These are phyloP conservation scores for Mucor velutinosus DNA, from an alignment of 371 early-diverging fungal genomes.

Conservation along the genomic window DNA sequence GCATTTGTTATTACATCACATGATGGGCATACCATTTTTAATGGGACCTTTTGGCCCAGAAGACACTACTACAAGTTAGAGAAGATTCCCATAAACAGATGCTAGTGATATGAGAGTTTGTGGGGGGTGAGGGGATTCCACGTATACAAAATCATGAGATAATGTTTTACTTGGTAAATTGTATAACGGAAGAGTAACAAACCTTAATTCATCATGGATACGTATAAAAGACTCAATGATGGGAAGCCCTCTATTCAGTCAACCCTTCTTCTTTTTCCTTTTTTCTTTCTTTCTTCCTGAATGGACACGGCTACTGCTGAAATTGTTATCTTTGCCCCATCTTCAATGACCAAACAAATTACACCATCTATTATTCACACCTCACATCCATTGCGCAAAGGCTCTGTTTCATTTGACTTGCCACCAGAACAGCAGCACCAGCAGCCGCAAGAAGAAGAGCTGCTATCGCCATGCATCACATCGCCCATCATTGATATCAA, in stretches of 20 bases:
- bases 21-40: not conserved
- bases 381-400: slow-evolving; percentile 17
- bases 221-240: not conserved
- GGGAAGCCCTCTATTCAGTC: not conserved
- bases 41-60: not conserved
- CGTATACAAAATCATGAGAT: slow-evolving; percentile 4
- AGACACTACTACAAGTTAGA: not conserved
- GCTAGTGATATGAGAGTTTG: not conserved
- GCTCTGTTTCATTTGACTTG: slow-evolving; percentile 47
- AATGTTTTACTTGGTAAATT: not conserved
- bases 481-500: slow-evolving; percentile 38
- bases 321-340: not conserved
- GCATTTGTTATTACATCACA: not conserved
- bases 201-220: slow-evolving; percentile 5
- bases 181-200: slow-evolving; percentile 7
- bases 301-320: not conserved
- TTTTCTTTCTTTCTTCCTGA: not conserved
- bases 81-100: not conserved
- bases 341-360: not conserved
- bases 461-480: slow-evolving; percentile 28
- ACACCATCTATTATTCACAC: slow-evolving; percentile 1
- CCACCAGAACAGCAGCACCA: slow-evolving; percentile 16
- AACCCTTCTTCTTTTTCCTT: not conserved
- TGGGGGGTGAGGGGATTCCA: not conserved
- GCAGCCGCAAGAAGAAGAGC: slow-evolving; percentile 2